These are phyloP conservation scores for Exserohilum rostratum DNA, from an alignment of 2,329 filamentous ascomycete genomes.

Conservation along the genomic window DNA sequence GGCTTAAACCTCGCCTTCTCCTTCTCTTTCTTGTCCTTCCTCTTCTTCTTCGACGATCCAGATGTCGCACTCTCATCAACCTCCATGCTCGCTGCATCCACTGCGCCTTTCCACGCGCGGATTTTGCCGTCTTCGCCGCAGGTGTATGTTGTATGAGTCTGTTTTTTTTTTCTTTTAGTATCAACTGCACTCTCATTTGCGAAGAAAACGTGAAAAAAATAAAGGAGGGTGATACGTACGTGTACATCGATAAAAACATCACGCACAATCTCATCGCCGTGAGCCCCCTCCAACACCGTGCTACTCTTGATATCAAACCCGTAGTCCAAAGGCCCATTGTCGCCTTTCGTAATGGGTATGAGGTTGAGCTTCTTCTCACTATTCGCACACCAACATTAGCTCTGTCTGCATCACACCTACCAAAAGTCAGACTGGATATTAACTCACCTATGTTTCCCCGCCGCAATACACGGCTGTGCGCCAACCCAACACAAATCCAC, in stretches of 20 bases:
- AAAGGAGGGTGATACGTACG: slow-evolving; percentile 24
- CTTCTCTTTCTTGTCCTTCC: slow-evolving; percentile 35
- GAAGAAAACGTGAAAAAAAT: not conserved
- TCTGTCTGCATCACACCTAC: no score
- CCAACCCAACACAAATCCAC: slow-evolving; percentile 69
- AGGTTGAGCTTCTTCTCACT: slow-evolving; percentile 40
- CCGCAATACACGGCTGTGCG: slow-evolving; percentile 66
- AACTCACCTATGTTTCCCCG: slow-evolving; percentile 70
- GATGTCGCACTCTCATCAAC: slow-evolving; percentile 29
- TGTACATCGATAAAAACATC: slow-evolving; percentile 52
- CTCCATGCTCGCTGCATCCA: slow-evolving; percentile 32
- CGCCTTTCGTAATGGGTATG: slow-evolving; percentile 36
- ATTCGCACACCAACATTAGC: no score
- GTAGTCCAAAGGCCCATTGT: slow-evolving; percentile 37
- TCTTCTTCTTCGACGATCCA: slow-evolving; percentile 30
- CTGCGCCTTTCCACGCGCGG: slow-evolving; percentile 49
- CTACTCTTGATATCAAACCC: slow-evolving; percentile 32
- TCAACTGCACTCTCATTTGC: no score
- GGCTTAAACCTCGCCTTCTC: slow-evolving; percentile 49
- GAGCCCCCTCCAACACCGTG: slow-evolving; percentile 48
- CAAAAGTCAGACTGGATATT: no score
- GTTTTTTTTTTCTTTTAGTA: no score
- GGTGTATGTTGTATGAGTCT: slow-evolving; percentile 50
- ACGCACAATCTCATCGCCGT: slow-evolving; percentile 57
- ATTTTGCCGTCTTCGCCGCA: slow-evolving; percentile 58